Percentiles rank a stretch among this genome's conserved stretches.
Conservation (phyloP, 108 stramenopile genomes). For the Chaetoceros tenuissimus region DNA sequence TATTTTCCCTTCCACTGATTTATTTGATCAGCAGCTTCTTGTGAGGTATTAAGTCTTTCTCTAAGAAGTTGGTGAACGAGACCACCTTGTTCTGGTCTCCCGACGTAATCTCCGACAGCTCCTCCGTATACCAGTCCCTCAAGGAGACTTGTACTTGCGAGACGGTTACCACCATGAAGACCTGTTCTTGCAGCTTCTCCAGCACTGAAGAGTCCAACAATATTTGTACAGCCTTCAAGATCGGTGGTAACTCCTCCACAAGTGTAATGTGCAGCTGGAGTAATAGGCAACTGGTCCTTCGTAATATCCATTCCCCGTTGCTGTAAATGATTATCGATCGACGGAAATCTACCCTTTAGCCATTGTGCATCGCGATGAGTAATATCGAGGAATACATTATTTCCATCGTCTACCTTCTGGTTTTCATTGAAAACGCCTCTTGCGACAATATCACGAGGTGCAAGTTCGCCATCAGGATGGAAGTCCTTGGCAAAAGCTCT, state of each 20-base stretch:
- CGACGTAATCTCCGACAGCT: slow-evolving; percentile 76
- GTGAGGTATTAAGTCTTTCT: slow-evolving; percentile 1
- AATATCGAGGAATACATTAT: slow-evolving; percentile 78
- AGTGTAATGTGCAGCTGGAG: slow-evolving; percentile 91
- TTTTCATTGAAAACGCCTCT: slow-evolving; percentile 76
- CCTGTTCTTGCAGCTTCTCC: slow-evolving; percentile 93
- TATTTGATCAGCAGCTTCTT: neutral
- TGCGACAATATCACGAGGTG: slow-evolving; percentile 91
- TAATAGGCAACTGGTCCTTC: slow-evolving; percentile 67
- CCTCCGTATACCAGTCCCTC: slow-evolving; percentile 92
- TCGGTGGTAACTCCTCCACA: slow-evolving; percentile 88
- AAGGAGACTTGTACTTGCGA: slow-evolving; percentile 89
- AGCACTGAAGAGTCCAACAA: slow-evolving; percentile 69
- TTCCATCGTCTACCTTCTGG: slow-evolving; percentile 31
- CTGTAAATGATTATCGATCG: slow-evolving; percentile 59
- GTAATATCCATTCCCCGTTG: slow-evolving; percentile 66
- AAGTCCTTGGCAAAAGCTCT: slow-evolving; percentile 76
- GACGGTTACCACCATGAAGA: slow-evolving; percentile 89
- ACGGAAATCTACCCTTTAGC: slow-evolving; percentile 75
- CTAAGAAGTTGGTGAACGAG: neutral
- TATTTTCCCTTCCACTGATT: neutral
- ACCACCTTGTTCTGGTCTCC: slow-evolving; percentile 23
- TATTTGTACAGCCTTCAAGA: slow-evolving; percentile 55
- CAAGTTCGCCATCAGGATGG: slow-evolving; percentile 86
- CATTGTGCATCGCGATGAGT: slow-evolving; percentile 77